A percentile compares a stretch with the other conserved stretches of the same genome.
These are phyloP conservation scores for Plectosphaerella cucumerina DNA, from an alignment of 2,329 filamentous ascomycete species.

Conservation along the genomic window DNA sequence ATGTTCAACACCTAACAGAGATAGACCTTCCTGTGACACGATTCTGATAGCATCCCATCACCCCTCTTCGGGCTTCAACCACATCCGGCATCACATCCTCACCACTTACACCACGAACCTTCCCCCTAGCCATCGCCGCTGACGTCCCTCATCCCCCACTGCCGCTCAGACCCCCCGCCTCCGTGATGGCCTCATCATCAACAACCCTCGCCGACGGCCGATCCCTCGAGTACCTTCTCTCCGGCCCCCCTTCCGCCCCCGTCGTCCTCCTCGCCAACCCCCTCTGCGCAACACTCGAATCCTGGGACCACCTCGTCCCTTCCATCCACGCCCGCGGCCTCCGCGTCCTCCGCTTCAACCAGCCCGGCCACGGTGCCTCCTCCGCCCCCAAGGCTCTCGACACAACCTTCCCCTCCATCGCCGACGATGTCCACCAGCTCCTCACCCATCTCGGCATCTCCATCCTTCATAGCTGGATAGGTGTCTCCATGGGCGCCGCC, in stretches of 20 bases:
- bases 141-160: no score
- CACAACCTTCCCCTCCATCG: conserved; percentile 33
- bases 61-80: no score
- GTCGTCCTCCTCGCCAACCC: conserved; percentile 35
- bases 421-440: conserved; percentile 30
- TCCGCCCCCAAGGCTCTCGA: conserved; percentile 25
- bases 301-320: conserved; percentile 35
- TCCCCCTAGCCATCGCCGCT: no score
- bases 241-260: conserved; percentile 18
- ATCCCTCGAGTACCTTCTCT: conserved; percentile 23
- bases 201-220: conserved; percentile 18
- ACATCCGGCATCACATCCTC: no score
- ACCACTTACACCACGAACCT: no score
- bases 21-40: no score
- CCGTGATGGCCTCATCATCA: background rate
- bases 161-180: background rate
- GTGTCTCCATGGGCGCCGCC: conserved; percentile 40
- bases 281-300: conserved; percentile 26
- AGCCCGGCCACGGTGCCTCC: conserved; percentile 37
- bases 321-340: conserved; percentile 28
- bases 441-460: conserved; percentile 24
- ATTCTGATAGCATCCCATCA: no score
- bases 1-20: no score
- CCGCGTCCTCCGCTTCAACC: conserved; percentile 37
- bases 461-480: conserved; percentile 34